Conservation (phyloP, 139 green algal species). For the Raphidocelis subcapitata region DNA sequence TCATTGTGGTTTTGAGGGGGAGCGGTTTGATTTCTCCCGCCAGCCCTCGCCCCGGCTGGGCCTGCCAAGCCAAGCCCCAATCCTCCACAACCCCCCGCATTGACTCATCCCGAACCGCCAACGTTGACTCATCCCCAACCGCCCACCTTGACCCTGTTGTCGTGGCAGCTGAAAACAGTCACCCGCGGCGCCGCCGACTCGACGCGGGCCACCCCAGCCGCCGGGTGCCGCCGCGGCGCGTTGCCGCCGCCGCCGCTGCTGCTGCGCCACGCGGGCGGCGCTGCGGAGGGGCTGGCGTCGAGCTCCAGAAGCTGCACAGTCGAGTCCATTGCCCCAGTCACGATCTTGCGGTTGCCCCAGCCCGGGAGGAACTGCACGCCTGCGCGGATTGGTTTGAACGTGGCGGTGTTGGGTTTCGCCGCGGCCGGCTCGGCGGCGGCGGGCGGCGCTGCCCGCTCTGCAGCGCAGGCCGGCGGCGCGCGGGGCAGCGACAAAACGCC, state of each 20-base stretch:
- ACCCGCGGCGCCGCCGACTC: conserved; percentile 34
- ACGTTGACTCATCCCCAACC: neutral
- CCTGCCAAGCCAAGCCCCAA: no score
- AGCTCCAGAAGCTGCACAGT: conserved; percentile 75
- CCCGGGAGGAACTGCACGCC: conserved; percentile 79
- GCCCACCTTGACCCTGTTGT: conserved; percentile 70
- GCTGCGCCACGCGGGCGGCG: neutral
- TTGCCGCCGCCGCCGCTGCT: neutral
- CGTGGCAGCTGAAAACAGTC: conserved; percentile 61
- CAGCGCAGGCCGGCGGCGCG: no score
- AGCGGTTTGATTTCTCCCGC: no score
- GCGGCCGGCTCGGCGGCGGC: no score
- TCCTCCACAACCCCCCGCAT: neutral
- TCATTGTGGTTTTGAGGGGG: no score
- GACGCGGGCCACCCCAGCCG: conserved; percentile 4
- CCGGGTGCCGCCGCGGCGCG: neutral
- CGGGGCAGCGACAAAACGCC: no score
- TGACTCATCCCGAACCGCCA: neutral
- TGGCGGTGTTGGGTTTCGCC: no score
- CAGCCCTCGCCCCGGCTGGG: no score
- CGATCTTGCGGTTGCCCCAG: conserved; percentile 36
- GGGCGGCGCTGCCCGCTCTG: no score
- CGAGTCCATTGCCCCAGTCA: conserved; percentile 70
- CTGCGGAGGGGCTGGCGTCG: conserved; percentile 16
- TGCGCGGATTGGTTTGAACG: no score